Evolutionary conservation across 2,329 filamentous ascomycete genomes (phyloP).

Genomic region (Sphaceloma murrayae): DNA sequence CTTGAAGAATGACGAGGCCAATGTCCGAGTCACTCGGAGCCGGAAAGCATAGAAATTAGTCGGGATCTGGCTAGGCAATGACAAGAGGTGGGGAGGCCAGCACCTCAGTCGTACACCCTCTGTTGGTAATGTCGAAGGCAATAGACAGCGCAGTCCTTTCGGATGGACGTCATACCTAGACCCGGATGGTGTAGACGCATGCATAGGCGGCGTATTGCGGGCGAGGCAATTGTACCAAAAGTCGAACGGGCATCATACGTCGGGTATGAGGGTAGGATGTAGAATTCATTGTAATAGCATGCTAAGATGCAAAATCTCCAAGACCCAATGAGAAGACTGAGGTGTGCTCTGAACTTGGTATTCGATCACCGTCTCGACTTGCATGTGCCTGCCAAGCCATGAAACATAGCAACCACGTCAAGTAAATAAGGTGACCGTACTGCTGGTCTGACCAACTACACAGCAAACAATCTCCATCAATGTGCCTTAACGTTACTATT

Average conservation of each 20-base stretch:
- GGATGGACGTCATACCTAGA: too few species aligned
- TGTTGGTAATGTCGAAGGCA: too few species aligned
- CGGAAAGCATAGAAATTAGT: constrained; percentile 53
- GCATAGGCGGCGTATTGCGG: constrained; percentile 6
- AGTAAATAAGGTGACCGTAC: too few species aligned
- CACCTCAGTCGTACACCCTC: not conserved
- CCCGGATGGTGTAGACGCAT: constrained; percentile 10
- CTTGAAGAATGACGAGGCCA: constrained; percentile 41
- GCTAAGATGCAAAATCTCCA: too few species aligned
- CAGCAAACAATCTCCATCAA: not conserved
- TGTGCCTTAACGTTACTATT: too few species aligned
- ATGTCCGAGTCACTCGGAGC: constrained; percentile 54
- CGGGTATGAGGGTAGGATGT: constrained; percentile 10
- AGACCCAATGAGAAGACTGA: too few species aligned
- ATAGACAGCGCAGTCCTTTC: too few species aligned
- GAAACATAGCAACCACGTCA: not conserved
- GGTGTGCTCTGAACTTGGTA: too few species aligned
- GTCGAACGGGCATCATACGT: constrained; percentile 7
- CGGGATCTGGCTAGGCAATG: not conserved
- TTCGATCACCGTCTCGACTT: too few species aligned
- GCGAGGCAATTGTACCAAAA: constrained; percentile 14
- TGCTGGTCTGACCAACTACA: not conserved
- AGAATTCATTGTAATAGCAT: constrained; percentile 4
- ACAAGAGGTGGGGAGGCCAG: not conserved
- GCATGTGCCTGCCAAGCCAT: not conserved